phyloP scores from a whole-genome alignment of 768 basidiomycete species.

The Lentinula boryana region DNA sequence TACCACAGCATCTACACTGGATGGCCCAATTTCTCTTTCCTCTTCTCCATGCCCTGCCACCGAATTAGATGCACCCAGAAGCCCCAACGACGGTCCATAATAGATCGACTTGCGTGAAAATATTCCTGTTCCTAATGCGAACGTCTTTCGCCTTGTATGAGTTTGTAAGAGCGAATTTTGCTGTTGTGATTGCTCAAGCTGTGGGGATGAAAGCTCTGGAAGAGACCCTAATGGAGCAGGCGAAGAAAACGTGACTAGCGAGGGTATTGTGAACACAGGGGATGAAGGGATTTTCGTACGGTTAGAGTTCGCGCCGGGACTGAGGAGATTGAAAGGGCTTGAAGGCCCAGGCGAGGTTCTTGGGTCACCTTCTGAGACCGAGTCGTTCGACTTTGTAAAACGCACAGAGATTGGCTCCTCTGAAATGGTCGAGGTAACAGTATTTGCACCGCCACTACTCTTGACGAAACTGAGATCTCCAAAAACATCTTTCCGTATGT shows the following conservation, averaged over 20 bases:
- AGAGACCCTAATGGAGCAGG: not conserved
- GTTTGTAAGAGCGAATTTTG: not conserved
- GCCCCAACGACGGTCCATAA: not conserved
- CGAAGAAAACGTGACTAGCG: not conserved
- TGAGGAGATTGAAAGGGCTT: not conserved
- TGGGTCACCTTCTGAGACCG: not conserved
- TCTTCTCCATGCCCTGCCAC: not conserved
- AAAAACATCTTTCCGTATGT: not conserved
- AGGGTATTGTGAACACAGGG: slow-evolving; percentile 1
- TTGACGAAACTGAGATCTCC: slow-evolving; percentile 5
- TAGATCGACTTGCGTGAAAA: not conserved
- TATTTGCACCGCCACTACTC: not conserved
- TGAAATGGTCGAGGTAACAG: not conserved
- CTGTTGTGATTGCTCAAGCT: not conserved
- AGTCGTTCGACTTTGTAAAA: not conserved
- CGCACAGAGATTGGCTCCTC: not conserved
- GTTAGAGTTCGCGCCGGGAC: not conserved
- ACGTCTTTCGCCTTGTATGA: not conserved
- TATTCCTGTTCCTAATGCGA: not conserved
- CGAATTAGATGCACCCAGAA: not conserved
- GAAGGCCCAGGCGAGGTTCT: not conserved
- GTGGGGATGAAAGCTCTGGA: not conserved
- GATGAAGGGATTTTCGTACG: not conserved
- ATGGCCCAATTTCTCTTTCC: not conserved
- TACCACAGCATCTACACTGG: not conserved